Conservation (phyloP, 305 asterid genomes). For the Rubia tinctorum region DNA sequence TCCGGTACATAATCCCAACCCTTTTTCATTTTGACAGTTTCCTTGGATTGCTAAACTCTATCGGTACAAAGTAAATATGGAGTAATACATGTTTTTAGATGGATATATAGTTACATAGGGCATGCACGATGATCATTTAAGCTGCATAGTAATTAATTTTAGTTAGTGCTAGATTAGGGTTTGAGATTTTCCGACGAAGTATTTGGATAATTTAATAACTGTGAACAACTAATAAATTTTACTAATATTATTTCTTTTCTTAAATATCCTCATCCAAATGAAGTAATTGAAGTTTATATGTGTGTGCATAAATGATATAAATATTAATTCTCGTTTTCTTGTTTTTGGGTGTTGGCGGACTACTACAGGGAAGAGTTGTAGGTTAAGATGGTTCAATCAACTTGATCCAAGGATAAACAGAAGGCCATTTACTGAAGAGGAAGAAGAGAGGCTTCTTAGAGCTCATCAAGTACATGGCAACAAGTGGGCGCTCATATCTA, state of each 20-base stretch:
- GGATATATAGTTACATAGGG: not conserved
- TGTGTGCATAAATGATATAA: not conserved
- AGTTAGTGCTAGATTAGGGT: constrained; percentile 20
- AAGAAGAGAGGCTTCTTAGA: constrained; percentile 74
- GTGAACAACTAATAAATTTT: not conserved
- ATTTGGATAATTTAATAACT: not conserved
- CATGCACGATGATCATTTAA: constrained; percentile 1
- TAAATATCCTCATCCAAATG: not conserved
- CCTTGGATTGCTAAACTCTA: too few relatives aligned
- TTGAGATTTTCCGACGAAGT: not conserved
- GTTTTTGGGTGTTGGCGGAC: constrained; percentile 1
- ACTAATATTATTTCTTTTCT: not conserved
- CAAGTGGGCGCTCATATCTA: constrained; percentile 90
- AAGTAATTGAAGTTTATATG: not conserved
- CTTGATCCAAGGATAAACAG: constrained; percentile 92
- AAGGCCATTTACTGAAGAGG: constrained; percentile 85
- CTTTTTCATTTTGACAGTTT: not conserved
- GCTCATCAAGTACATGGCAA: constrained; percentile 87
- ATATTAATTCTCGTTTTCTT: not conserved
- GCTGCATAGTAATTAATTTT: not conserved
- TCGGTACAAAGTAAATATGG: too few relatives aligned
- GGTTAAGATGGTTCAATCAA: constrained; percentile 95
- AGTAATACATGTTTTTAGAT: not conserved
- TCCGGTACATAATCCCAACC: constrained; percentile 45
- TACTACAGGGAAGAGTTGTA: constrained; percentile 77